Conservation (phyloP, 1,284 basidiomycete genomes). For the Papiliotrema laurentii region DNA sequence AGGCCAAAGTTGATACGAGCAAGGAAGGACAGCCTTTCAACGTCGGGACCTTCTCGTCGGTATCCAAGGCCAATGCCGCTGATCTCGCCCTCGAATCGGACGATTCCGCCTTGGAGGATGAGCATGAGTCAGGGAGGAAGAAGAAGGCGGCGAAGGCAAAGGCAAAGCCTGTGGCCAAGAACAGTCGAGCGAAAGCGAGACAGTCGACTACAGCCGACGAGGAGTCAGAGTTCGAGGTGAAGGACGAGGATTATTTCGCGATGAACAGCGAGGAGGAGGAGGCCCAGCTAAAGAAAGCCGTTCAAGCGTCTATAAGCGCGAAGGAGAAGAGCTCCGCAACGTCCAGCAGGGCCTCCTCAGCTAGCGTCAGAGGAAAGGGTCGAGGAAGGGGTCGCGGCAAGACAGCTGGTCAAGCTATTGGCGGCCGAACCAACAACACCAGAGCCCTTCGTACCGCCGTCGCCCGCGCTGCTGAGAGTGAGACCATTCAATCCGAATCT, state of each 20-base stretch:
- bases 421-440: slow-evolving; percentile 9
- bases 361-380: background rate
- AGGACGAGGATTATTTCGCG: slow-evolving; percentile 18
- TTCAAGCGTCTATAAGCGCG: slow-evolving; percentile 11
- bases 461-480: slow-evolving; percentile 18
- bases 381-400: background rate
- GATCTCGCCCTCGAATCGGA: slow-evolving; percentile 5
- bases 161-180: slow-evolving; percentile 9
- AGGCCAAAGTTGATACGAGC: background rate
- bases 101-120: background rate
- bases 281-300: slow-evolving; percentile 15
- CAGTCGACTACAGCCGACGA: slow-evolving; percentile 10
- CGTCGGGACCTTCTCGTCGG: slow-evolving; percentile 7
- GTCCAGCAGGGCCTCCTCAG: slow-evolving; percentile 1
- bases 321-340: background rate
- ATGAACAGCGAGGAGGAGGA: slow-evolving; percentile 29
- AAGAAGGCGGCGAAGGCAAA: slow-evolving; percentile 15
- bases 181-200: slow-evolving; percentile 12
- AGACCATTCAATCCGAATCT: no score
- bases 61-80: slow-evolving; percentile 1
- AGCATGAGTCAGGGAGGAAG: background rate
- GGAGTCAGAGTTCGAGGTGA: slow-evolving; percentile 9
- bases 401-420: slow-evolving; percentile 3
- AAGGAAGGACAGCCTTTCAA: slow-evolving; percentile 12
- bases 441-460: slow-evolving; percentile 8